Percentiles rank a stretch among this genome's conserved stretches.
Conservation (phyloP, 495 filamentous ascomycete genomes). For the Penicillium nucicola region DNA sequence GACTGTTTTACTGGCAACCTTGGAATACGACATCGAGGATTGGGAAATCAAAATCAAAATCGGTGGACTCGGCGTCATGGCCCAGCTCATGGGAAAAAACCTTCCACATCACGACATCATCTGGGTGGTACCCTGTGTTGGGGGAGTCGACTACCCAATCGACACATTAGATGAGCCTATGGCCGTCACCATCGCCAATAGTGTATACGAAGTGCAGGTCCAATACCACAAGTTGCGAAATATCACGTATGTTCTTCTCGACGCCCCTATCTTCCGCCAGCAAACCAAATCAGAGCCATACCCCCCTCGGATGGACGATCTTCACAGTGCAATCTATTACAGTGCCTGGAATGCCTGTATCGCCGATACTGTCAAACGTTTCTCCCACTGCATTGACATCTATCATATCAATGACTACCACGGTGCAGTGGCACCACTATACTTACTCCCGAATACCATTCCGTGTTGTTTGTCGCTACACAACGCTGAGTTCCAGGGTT, state of each 20-base stretch:
- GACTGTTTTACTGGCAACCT: constrained; percentile 64
- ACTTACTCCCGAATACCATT: constrained; percentile 60
- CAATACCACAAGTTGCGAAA: constrained; percentile 65
- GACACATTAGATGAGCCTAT: constrained; percentile 61
- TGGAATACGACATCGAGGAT: constrained; percentile 74
- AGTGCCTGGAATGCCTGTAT: constrained; percentile 73
- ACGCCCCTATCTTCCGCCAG: constrained; percentile 68
- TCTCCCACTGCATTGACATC: constrained; percentile 55
- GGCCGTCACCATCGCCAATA: constrained; percentile 60
- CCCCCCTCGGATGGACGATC: constrained; percentile 69
- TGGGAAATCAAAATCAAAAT: constrained; percentile 74
- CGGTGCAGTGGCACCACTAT: constrained; percentile 69
- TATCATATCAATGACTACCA: constrained; percentile 86
- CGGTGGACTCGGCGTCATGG: constrained; percentile 68
- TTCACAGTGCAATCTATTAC: constrained; percentile 69
- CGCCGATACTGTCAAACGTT: constrained; percentile 56
- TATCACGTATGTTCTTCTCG: constrained; percentile 70
- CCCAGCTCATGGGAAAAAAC: constrained; percentile 68
- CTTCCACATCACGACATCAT: constrained; percentile 65
- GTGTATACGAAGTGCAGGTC: constrained; percentile 60
- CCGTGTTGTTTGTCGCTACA: constrained; percentile 50
- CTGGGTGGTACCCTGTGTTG: constrained; percentile 71
- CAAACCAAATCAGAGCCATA: constrained; percentile 69
- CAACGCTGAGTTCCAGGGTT: constrained; percentile 72
- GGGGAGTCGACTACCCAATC: constrained; percentile 62